Evolutionary conservation across 495 filamentous ascomycete genomes (phyloP).

Genomic region (Tuber magnatum): DNA sequence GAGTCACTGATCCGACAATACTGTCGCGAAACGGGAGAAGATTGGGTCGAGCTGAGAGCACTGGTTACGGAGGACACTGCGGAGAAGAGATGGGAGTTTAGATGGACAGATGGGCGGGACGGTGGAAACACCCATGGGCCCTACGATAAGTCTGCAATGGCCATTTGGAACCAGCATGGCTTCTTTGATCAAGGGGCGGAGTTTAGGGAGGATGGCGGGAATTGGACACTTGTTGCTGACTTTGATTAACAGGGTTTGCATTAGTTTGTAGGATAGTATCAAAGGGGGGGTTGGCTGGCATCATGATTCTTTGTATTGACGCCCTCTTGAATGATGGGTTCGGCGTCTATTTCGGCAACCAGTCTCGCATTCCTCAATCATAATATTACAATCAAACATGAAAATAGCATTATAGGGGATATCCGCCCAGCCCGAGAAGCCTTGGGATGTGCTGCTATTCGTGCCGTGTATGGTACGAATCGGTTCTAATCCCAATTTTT

Average conservation of each 20-base stretch:
- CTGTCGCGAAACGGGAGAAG: conserved; percentile 76
- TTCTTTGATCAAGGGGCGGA: conserved; percentile 94
- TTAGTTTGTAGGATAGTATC: not conserved
- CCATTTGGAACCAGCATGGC: conserved; percentile 77
- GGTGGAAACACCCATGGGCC: conserved; percentile 72
- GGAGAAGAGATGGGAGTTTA: conserved; percentile 65
- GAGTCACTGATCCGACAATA: conserved; percentile 79
- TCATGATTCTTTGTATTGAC: not conserved
- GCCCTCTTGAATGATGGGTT: not conserved
- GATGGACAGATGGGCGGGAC: conserved; percentile 86
- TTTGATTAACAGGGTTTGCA: conserved; percentile 12
- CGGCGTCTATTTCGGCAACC: not conserved
- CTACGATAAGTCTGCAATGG: conserved; percentile 77
- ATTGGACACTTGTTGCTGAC: conserved; percentile 32
- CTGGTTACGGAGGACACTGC: conserved; percentile 21
- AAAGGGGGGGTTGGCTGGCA: not conserved
- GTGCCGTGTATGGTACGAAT: no score
- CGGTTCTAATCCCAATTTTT: no score
- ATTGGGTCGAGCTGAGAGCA: conserved; percentile 64
- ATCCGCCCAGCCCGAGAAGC: not conserved
- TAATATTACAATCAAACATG: not conserved
- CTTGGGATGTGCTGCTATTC: no score
- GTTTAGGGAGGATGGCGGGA: conserved; percentile 52
- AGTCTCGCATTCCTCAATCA: not conserved
- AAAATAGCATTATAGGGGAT: not conserved